Evolutionary conservation across 1,139 yeast species (phyloP), one percentile per base, ranked within the genome.

Genomic region (Geotrichum cucujoidarum): DNA sequence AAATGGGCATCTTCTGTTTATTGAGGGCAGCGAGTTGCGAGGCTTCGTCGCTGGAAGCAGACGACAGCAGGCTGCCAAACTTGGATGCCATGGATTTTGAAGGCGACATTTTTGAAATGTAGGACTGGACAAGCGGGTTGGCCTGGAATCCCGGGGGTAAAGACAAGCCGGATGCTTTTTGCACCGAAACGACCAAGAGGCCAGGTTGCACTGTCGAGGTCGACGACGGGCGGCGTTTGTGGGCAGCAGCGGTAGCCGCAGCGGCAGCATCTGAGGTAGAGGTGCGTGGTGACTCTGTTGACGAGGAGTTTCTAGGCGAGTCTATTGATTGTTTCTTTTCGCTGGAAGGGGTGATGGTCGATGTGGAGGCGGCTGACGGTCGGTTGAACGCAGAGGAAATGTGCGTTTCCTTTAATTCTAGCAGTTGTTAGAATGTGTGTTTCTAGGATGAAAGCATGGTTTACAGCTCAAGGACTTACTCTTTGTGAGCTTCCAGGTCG

Each of bases 131-230:
- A 14, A 41, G 21, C 29, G 43, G 49, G 29, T 49, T 42, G 14
- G 55, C 49, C 24, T 54, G 53, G 44, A 46, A 56, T 6, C 73
- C 74, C 32, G 81, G 79, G 4, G 95, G 94, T 39, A 85, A 71
- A 47, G 75, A 73, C 50, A 84, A 69, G 48, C 79, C 75, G 49
- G 74, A 70, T 6, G 87, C 83, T 33, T 76, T 74, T 60, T 83
- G 81, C 29, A 85, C 74, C 55, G 83, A 81, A 24, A 85, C 83
- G 0, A 86, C 81, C 48, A 85, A 71, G 25, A 84, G 65, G 0
- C 94, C 95, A 0, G 94, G 92, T 40, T 69, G 70, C 47, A 72
- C 63, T 1, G 69, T 59, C 0, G 66, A 62, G 4, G 68, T 60
- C 13, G 47, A 16, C 4, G 45, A 34, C 5, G 17, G 29, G 17